Evolutionary conservation across 2,329 filamentous ascomycete species (phyloP), one percentile per base, ranked within the genome.

Genomic region (Xylariaceae sp.): DNA sequence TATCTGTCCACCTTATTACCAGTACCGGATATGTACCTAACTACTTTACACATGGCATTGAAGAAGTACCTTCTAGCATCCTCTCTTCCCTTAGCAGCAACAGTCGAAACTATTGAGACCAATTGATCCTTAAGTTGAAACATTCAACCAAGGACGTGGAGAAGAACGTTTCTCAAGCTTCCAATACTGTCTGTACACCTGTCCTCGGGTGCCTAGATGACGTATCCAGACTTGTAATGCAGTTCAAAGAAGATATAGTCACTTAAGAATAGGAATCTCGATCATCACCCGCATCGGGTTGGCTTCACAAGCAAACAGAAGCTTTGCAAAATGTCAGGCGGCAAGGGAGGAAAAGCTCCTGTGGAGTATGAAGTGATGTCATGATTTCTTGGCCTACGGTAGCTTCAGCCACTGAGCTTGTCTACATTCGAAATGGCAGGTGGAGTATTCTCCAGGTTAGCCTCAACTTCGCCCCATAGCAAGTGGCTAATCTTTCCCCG

Each of bases 331-430:
- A 33, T 10, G 13, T 40, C 27, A 45, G 23, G 9, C 36, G 30
- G 35, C 18, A 30, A 57, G 43, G 65, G 65, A 67, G 59, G 27
- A 64, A 64, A 62, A 50, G 59, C 55, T 67, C 60, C 53, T 47
- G 37, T 52, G 43, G 36, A 10, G 33, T n/a, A 24, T 36, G 2
- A 26, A 39, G 57, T 67, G 66, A 69, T 58, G 67, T 69, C 67
- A 69, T 67, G 29, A 58, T 20, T 43, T 6, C 27, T 20, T 21
- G 20, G 50, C 30, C 37, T 40, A 50, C 44, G 36, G 7, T 9
- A 55, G 57, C 58, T 56, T 53, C 26, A 55, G 51, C 49, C 56
- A 55, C 45, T 40, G 18, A 6, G 3, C 30, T 27, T 18, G 32
- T 5, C 11, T 18, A 4, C 18, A 37, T 8, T 16, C 16, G 39